These are phyloP conservation scores for Penicillium fuscoglaucum DNA, from an alignment of 2,329 filamentous ascomycete genomes.

Conservation along the genomic window DNA sequence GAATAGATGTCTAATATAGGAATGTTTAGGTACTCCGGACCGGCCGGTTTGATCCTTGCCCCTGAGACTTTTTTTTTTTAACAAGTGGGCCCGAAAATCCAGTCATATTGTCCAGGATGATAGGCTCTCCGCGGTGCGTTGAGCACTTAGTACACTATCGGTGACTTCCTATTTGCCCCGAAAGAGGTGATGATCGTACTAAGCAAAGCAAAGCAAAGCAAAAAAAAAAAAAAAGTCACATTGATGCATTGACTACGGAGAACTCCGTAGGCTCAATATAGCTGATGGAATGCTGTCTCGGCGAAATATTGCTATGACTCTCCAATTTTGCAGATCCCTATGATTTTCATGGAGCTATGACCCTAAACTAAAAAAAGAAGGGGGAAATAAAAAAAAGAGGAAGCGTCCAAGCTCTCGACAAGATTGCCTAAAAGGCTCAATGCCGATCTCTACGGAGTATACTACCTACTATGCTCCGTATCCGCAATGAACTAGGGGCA, in stretches of 20 bases:
- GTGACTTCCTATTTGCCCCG: not conserved
- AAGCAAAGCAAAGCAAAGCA: not conserved
- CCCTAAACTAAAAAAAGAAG: not conserved
- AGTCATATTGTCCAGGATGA: not conserved
- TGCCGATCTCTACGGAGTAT: not conserved
- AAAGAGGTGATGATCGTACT: not conserved
- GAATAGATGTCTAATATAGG: not conserved
- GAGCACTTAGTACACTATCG: not conserved
- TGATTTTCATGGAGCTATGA: not conserved
- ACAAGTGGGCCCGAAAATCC: conserved; percentile 1
- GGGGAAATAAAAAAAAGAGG: not conserved
- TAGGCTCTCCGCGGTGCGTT: not conserved
- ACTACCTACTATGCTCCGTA: not conserved
- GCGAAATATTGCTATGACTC: not conserved
- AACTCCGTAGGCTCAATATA: not conserved
- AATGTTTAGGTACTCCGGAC: not conserved
- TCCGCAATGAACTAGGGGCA: not conserved
- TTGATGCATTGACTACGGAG: no score
- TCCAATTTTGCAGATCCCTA: conserved; percentile 5
- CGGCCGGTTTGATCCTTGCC: not conserved
- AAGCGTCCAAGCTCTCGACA: not conserved
- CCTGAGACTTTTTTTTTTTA: not conserved
- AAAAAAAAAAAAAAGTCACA: not conserved
- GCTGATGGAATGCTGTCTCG: not conserved
- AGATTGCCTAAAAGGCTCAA: not conserved